A percentile compares a stretch with the other conserved stretches of the same genome.
phyloP scores from a whole-genome alignment of 2,329 filamentous ascomycete genomes.

The Alternaria hordeiaustralica region DNA sequence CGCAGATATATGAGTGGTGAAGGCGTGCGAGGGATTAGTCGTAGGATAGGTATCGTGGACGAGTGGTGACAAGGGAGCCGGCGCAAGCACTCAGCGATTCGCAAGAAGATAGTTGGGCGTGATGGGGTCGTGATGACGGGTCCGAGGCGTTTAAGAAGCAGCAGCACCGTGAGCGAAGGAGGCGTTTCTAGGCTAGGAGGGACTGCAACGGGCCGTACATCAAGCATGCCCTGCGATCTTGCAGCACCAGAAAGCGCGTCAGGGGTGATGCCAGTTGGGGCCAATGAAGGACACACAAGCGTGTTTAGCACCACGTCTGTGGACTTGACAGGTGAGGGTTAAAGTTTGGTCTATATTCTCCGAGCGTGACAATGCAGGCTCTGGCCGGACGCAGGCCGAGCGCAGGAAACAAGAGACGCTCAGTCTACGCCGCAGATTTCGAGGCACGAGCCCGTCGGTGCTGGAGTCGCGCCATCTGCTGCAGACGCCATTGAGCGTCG shows the following conservation, averaged over 20 bases:
- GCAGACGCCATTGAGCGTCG: constrained; percentile 35
- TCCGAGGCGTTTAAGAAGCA: constrained; percentile 39
- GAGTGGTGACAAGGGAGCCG: constrained; percentile 23
- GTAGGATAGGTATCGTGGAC: constrained; percentile 24
- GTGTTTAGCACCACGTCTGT: constrained; percentile 40
- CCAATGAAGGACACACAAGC: constrained; percentile 35
- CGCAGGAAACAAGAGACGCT: constrained; percentile 36
- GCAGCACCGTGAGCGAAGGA: constrained; percentile 31
- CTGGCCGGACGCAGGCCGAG: constrained; percentile 28
- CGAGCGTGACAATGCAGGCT: constrained; percentile 39
- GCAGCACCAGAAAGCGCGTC: constrained; percentile 31
- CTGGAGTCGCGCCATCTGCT: constrained; percentile 39
- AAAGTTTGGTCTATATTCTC: constrained; percentile 49
- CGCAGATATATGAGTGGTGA: constrained; percentile 15
- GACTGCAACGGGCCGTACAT: constrained; percentile 51
- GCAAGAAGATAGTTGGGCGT: constrained; percentile 25
- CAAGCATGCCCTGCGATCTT: constrained; percentile 42
- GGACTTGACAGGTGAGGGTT: constrained; percentile 47
- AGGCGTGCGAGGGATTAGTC: constrained; percentile 3
- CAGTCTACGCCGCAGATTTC: constrained; percentile 39
- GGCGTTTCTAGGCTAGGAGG: constrained; percentile 44
- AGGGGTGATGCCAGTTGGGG: constrained; percentile 37
- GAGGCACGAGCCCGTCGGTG: constrained; percentile 43
- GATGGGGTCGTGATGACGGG: constrained; percentile 31
- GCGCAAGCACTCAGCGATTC: constrained; percentile 43